Evolutionary conservation across 1,284 basidiomycete species (phyloP), one percentile per base, ranked within the genome.

Genomic region (Psilocybe mexicana): DNA sequence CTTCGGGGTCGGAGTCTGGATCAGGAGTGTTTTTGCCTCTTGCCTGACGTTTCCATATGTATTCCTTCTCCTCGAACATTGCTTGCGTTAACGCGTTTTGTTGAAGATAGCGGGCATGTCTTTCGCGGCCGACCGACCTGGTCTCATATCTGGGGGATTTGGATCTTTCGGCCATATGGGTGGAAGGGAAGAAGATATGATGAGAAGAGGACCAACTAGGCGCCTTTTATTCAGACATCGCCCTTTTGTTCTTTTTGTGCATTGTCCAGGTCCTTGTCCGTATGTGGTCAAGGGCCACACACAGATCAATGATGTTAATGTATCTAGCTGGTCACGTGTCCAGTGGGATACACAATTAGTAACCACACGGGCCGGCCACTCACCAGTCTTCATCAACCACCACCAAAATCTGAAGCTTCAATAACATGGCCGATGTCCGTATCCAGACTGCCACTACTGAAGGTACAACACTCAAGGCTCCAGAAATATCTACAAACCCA

Each of bases 401-500:
- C n/a, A 14, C 38, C 4, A 40, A 3, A 4, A 4, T 12, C 38
- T 8, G 14, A 14, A 4, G 38, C 18, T 18, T n/a, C n/a, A 23
- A 43, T 52, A 42, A 44, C n/a, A 53, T 53, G 52, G 52, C 28
- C 8, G 42, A 53, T 8, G 45, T 12, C 14, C 2, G 25, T 35
- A 2, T 7, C 43, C 43, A 53, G 33, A 44, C 45, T 18, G 18
- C 25, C 36, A n/a, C 30, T 1, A 24, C 14, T 11, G 35, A 56
- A 59, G 33, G 43, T 36, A 8, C 57, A 49, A 6, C 44, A 36
- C 42, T 45, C 33, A 42, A 28, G 25, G 26, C 45, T 24, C 40
- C 44, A 25, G 25, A 45, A 25, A 24, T 5, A 3, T 44, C 45
- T 26, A 14, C 43, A 3, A 62, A 51, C 30, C 43, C 64, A 28